These are phyloP conservation scores for Paracamarosporium sp. DNA, from an alignment of 2,329 filamentous ascomycete genomes.

Conservation along the genomic window DNA sequence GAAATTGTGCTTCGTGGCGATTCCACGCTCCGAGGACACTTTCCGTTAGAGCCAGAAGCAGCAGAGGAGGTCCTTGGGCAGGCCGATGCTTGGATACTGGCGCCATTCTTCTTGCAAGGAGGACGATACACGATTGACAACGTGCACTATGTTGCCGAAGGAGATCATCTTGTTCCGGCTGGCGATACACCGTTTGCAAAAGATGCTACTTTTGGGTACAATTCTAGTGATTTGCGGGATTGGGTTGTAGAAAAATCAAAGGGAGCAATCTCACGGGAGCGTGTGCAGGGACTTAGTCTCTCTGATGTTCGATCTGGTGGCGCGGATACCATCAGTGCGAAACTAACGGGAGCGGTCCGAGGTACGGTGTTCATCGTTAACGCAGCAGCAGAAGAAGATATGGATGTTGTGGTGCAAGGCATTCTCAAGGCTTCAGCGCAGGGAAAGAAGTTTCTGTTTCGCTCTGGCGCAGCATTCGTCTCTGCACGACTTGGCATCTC, in stretches of 20 bases:
- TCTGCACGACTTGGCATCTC: constrained; percentile 60
- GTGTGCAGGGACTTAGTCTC: constrained; percentile 45
- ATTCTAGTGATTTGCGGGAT: constrained; percentile 59
- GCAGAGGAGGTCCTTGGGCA: constrained; percentile 58
- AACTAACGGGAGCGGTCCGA: constrained; percentile 46
- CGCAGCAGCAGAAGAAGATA: constrained; percentile 61
- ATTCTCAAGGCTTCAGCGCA: constrained; percentile 50
- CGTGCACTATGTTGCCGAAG: constrained; percentile 65
- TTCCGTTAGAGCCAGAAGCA: constrained; percentile 62
- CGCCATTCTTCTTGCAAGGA: constrained; percentile 66
- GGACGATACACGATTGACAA: constrained; percentile 64
- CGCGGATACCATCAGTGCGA: constrained; percentile 49
- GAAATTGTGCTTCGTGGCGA: constrained; percentile 66
- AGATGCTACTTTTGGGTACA: constrained; percentile 65
- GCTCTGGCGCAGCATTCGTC: constrained; percentile 57
- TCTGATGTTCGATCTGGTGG: constrained; percentile 58
- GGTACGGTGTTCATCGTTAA: constrained; percentile 60
- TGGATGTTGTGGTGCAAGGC: constrained; percentile 62
- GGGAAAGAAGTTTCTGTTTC: constrained; percentile 54
- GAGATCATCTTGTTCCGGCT: constrained; percentile 57
- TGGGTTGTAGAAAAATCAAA: constrained; percentile 63
- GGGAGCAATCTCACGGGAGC: constrained; percentile 47
- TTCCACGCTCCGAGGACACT: constrained; percentile 64
- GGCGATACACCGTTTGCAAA: constrained; percentile 63
- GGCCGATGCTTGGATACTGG: constrained; percentile 62